Evolutionary conservation across 345 rosid genomes (phyloP), one percentile per base, ranked within the genome.

Genomic region (Salix dunnii): DNA sequence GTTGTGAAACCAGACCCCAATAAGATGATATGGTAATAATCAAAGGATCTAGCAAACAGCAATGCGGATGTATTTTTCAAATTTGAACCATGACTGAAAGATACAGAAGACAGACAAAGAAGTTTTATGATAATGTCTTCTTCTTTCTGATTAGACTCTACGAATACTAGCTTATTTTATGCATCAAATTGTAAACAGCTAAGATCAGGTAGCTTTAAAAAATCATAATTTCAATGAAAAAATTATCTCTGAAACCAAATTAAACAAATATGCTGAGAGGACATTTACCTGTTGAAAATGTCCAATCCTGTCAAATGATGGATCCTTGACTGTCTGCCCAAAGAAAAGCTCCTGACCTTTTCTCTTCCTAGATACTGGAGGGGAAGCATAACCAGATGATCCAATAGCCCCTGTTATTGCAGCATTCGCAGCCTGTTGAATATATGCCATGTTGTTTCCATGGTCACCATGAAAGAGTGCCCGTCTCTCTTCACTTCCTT

Each of bases 371-470:
- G 92, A 84, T 65, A 88, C 83, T 46, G 97, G 96, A 4, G 90
- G 81, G 51, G 98, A 89, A 70, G 91, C 88, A 85, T 82, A 96
- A 49, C 98, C 98, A 21, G 99, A 96, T 68, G 98, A 88, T 60
- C 97, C 98, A 79, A 96, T 86, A 72, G 98, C 98, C 76, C 99
- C 99, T 70, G 97, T 93, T 77, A 94, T 96, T 76, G 98, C 97
- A 76, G 99, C 99, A 85, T 96, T 96, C 55, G 99, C 98, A 63
- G 99, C 99, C 85, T 91, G 98, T 87, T 96, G 99, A 82, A 93
- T 90, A 77, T 87, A 93, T 48, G 91, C 86, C 82, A 96, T 85
- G 88, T 90, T 87, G 85, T 90, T 91, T 78, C 96, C 89, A 83
- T 89, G 91, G 75, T 93, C 97, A 48, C 96, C 97, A 70, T 96